Base-by-base conservation (phyloP, 306 rosid genomes). In the Pyrus pyrifolia region DNA sequence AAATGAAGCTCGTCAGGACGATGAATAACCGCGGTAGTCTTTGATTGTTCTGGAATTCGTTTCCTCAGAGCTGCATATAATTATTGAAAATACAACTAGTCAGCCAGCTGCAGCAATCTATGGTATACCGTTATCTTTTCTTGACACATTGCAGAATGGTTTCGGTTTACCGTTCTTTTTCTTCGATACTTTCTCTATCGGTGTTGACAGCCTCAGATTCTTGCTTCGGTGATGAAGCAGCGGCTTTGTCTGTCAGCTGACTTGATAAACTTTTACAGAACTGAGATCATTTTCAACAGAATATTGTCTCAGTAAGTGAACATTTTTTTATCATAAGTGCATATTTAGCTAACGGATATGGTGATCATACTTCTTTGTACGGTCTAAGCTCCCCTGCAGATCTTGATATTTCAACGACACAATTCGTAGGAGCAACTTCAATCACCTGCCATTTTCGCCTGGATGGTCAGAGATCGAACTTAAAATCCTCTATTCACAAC, bases 381-480 rank as follows among this genome's bases (percentile, higher is more conserved):
- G 61, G 72, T 80, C 81, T 81, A 64, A 88, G 79, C 76, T 88
- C 92, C 74, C 96, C 97, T 11, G 77, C 72, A 76, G 96, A 92
- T 83, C 84, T 88, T 63, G 96, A 86, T 87, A 92, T 76, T 70
- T 90, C 86, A 71, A 92, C 73, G 21, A 92, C 96, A 86, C 96
- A 92, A 76, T 87, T 81, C 25, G 85, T 80, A 12, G 97, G 97
- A 76, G 97, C 85, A 76, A 92, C 93, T 81, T 90, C 93, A 61
- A 82, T 90, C 78, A 90, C 96, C 97, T 92, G 88, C 57, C 52
- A 84, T 42, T 82, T 86, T 33, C 67, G 72, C 63, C 45, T 64
- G n/a, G 11, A 22, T 17, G 11, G 64, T 72, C 70, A 76, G 71
- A 61, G 44, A 63, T 40, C 74, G 63, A 72, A 68, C 52, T n/a